phyloP scores from a whole-genome alignment of 179 eudicot species.

The Silene vulgaris region DNA sequence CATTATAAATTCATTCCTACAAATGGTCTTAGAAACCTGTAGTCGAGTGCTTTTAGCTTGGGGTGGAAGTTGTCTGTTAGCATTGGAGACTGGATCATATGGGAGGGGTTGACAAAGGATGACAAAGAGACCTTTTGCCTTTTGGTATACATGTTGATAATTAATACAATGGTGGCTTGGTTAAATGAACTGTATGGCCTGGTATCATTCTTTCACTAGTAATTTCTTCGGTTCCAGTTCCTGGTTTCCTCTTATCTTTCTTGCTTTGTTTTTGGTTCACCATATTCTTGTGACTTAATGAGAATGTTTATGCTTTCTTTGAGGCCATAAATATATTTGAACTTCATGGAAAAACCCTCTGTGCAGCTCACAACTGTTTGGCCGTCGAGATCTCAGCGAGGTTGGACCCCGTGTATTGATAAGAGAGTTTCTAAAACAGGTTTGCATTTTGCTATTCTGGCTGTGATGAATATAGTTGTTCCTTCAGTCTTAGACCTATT shows the following conservation, averaged over 20 bases:
- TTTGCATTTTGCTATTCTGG: conserved; percentile 30
- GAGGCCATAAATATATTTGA: conserved; percentile 16
- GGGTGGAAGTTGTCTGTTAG: too few relatives aligned
- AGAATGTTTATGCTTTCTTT: neutral
- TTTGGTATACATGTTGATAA: neutral
- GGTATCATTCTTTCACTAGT: neutral
- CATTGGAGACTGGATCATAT: too few relatives aligned
- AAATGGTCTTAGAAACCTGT: too few relatives aligned
- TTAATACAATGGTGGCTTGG: neutral
- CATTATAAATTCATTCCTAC: too few relatives aligned
- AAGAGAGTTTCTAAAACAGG: conserved; percentile 56
- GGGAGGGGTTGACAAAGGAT: too few relatives aligned
- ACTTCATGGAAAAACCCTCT: conserved; percentile 15
- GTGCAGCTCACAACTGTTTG: conserved; percentile 76
- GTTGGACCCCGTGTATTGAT: conserved; percentile 74
- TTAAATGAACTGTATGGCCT: neutral
- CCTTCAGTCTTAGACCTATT: neutral
- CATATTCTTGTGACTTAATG: neutral
- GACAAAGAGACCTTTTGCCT: neutral
- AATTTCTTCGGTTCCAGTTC: neutral
- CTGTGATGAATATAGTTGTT: conserved; percentile 1
- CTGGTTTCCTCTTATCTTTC: neutral
- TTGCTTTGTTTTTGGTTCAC: neutral
- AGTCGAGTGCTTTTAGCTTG: too few relatives aligned
- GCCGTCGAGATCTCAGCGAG: conserved; percentile 57